Conservation (phyloP, 257 asterid genomes). For the Nicotiana obtusifolia region DNA sequence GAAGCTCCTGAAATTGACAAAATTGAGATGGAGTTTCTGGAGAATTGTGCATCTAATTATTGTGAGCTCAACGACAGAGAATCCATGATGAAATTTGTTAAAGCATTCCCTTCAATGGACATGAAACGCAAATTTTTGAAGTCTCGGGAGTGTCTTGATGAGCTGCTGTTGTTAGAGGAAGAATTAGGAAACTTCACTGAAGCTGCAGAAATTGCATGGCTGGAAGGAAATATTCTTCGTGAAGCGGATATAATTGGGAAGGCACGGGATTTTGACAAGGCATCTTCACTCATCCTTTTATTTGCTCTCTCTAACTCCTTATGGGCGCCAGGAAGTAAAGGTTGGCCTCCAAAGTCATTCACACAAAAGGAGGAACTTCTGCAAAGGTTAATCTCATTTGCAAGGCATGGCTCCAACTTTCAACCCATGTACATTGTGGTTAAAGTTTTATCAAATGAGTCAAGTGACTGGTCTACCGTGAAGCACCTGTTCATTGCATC, state of each 20-base stretch:
- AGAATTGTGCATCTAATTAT: conserved; percentile 35
- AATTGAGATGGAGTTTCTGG: conserved; percentile 40
- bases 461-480: conserved; percentile 23
- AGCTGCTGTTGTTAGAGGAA: conserved; percentile 43
- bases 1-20: conserved; percentile 19
- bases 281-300: conserved; percentile 28
- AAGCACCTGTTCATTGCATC: conserved; percentile 25
- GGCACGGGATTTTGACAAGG: conserved; percentile 22
- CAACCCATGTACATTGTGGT: conserved; percentile 28
- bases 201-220: conserved; percentile 48
- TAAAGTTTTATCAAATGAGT: conserved; percentile 25
- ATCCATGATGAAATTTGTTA: conserved; percentile 42
- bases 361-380: conserved; percentile 28
- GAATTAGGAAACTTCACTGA: conserved; percentile 45
- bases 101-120: conserved; percentile 38
- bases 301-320: conserved; percentile 34
- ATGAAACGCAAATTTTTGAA: conserved; percentile 41
- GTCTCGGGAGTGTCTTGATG: conserved; percentile 35
- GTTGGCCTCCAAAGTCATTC: conserved; percentile 56
- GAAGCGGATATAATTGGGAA: conserved; percentile 39
- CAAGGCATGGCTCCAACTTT: conserved; percentile 26
- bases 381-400: conserved; percentile 25
- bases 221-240: conserved; percentile 29
- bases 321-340: conserved; percentile 35
- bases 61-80: conserved; percentile 21